These are phyloP conservation scores for Pseudogymnoascus sp. DNA, from an alignment of 2,329 filamentous ascomycete genomes.

Conservation along the genomic window DNA sequence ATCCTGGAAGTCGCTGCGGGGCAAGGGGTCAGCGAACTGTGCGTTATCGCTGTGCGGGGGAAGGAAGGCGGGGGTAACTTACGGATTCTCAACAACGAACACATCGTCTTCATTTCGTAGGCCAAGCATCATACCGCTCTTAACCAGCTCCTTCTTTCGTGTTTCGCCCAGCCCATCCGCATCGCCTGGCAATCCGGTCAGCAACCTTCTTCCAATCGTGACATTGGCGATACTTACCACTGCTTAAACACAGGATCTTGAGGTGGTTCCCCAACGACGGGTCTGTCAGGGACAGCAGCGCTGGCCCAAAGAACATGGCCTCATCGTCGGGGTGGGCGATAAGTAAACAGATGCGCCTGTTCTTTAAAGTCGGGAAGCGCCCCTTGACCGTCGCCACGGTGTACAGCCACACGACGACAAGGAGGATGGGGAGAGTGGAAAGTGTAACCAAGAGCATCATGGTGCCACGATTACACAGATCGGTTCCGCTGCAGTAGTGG, in stretches of 20 bases:
- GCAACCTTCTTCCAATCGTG: slow-evolving; percentile 16
- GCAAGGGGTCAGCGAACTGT: neutral
- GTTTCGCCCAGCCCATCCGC: slow-evolving; percentile 80
- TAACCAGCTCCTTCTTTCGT: slow-evolving; percentile 73
- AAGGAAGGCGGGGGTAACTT: slow-evolving; percentile 26
- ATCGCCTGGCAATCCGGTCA: slow-evolving; percentile 47
- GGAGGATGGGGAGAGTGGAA: slow-evolving; percentile 32
- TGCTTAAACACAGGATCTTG: slow-evolving; percentile 88
- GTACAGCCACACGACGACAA: slow-evolving; percentile 31
- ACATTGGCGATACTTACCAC: slow-evolving; percentile 43
- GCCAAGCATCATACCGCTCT: slow-evolving; percentile 71
- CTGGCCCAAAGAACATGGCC: slow-evolving; percentile 98
- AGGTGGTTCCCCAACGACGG: slow-evolving; percentile 80
- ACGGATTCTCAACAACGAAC: slow-evolving; percentile 74
- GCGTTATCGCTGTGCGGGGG: slow-evolving; percentile 10
- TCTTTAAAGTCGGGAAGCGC: slow-evolving; percentile 58
- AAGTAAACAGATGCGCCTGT: slow-evolving; percentile 83
- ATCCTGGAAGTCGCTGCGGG: slow-evolving; percentile 64
- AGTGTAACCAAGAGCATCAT: slow-evolving; percentile 14
- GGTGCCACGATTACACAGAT: slow-evolving; percentile 6
- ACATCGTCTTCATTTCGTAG: slow-evolving; percentile 69
- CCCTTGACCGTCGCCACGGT: slow-evolving; percentile 30
- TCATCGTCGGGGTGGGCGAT: slow-evolving; percentile 98
- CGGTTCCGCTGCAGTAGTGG: slow-evolving; percentile 2
- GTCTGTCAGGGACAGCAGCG: slow-evolving; percentile 72